These are phyloP conservation scores for Lycium barbarum DNA, from an alignment of 257 asterid genomes.

Conservation along the genomic window DNA sequence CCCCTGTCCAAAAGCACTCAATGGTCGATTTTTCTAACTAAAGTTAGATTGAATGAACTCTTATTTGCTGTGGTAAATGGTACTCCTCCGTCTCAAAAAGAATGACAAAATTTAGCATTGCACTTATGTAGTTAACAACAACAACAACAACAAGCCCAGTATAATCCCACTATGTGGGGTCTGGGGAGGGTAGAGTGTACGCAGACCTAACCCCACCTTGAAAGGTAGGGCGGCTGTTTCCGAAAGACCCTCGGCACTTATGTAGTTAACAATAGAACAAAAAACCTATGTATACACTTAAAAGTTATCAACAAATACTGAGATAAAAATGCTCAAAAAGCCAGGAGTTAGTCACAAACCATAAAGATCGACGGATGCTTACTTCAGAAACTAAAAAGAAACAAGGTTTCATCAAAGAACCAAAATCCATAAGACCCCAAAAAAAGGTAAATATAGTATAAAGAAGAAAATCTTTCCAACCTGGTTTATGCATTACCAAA, in stretches of 20 bases:
- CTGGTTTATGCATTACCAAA: conserved; percentile 11
- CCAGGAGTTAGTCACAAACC: not conserved
- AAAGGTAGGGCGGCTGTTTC: no score
- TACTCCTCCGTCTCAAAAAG: not conserved
- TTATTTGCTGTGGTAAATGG: not conserved
- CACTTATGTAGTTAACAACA: not conserved
- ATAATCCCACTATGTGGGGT: no score
- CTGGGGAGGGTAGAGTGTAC: no score
- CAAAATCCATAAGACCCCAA: not conserved
- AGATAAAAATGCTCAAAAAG: not conserved
- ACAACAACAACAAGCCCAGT: no score
- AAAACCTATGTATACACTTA: not conserved
- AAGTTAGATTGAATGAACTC: not conserved
- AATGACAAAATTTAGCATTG: not conserved
- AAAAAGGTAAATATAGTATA: not conserved
- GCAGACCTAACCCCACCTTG: no score
- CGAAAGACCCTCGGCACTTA: no score
- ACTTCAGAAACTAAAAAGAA: not conserved
- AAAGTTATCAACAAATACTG: not conserved
- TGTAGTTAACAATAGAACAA: not conserved
- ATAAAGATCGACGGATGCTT: not conserved
- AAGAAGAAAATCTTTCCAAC: not conserved
- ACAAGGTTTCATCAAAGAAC: not conserved
- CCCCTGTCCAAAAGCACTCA: not conserved
- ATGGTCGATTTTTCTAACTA: not conserved